A percentile compares a stretch with the other conserved stretches of the same genome.
Evolutionary conservation across 2,329 filamentous ascomycete species (phyloP).

Genomic region (Furcasterigmium furcatum): DNA sequence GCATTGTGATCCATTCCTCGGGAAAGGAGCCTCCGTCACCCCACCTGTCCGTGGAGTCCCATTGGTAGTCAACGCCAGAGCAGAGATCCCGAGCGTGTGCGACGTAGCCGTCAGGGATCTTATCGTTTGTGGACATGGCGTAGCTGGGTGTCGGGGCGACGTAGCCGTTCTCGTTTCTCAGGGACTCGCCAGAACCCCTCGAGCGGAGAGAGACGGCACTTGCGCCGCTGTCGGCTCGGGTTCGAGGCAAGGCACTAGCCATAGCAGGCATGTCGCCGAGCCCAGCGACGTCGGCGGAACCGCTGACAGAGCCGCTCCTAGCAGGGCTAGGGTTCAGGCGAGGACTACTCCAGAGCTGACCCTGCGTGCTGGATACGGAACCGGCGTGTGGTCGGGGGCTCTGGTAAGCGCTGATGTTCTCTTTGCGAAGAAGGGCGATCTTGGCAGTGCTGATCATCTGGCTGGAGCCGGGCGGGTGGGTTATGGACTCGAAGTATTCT

Average conservation of each 20-base stretch:
- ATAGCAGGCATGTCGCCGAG: slow-evolving; percentile 25
- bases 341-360: slow-evolving; percentile 33
- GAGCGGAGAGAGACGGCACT: slow-evolving; percentile 14
- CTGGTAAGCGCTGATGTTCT: slow-evolving; percentile 56
- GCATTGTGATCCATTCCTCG: slow-evolving; percentile 96
- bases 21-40: slow-evolving; percentile 83
- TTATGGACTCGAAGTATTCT: slow-evolving; percentile 90
- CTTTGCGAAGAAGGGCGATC: slow-evolving; percentile 75
- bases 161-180: slow-evolving; percentile 77
- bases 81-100: slow-evolving; percentile 87
- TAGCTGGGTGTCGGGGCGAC: slow-evolving; percentile 76
- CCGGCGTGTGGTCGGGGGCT: slow-evolving; percentile 10
- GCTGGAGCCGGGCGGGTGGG: slow-evolving; percentile 78
- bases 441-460: slow-evolving; percentile 90
- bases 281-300: slow-evolving; percentile 8
- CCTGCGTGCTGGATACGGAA: slow-evolving; percentile 7
- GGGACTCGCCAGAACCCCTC: slow-evolving; percentile 63
- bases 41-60: slow-evolving; percentile 91
- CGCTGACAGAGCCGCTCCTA: slow-evolving; percentile 9
- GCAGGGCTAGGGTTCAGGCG: slow-evolving; percentile 10
- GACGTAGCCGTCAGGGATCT: slow-evolving; percentile 85
- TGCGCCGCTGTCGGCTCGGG: slow-evolving; percentile 14
- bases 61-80: slow-evolving; percentile 84
- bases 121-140: slow-evolving; percentile 73
- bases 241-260: slow-evolving; percentile 28